Base-by-base conservation (phyloP, 2,329 filamentous ascomycete genomes). In the Penicillium sp. region DNA sequence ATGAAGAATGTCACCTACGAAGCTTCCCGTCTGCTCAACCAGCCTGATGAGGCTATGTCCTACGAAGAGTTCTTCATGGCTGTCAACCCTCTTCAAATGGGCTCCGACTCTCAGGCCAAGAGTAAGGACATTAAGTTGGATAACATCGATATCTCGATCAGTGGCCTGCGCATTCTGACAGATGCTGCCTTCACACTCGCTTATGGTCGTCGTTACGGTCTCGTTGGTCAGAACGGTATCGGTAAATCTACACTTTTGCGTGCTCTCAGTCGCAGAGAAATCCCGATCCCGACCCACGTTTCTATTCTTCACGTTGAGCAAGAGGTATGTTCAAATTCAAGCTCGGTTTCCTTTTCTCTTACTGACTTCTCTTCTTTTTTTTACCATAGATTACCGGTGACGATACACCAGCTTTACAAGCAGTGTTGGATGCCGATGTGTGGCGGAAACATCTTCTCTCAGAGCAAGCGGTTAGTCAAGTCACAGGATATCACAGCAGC, bases 51-150 rank as follows among this genome's bases (percentile, higher is more conserved):
- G 62, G 77, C 90, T 12, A 85, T 95, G 76, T 94, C 88, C 35
- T 98, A 98, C 68, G 93, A 98, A 72, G 93, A 98, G 69, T 97
- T 98, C 74, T 98, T 95, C 80, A 97, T 98, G 93, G 85, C 88
- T 47, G 93, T 98, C 75, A 98, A 98, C 70, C 93, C 93, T 53
- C 79, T 98, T 55, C 91, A 97, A 67, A 64, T 97, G 53, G 91
- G 89, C 48, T 74, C 77, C 21, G 82, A 78, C 57, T 70, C 80
- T 49, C 70, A 83, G 52, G 79, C 83, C 29, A 98, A 97, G 83
- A 95, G 90, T 71, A 98, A 98, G 77, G 93, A 98, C 67, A 90
- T 98, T 77, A 98, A 97, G 75, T 77, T 98, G 59, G 93, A 98
- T 71, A 89, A 87, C 61, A 88, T 95, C 65, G 93, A 98, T 70